These are phyloP conservation scores for Candida stauntonica DNA, from an alignment of 805 yeast genomes.

Conservation along the genomic window DNA sequence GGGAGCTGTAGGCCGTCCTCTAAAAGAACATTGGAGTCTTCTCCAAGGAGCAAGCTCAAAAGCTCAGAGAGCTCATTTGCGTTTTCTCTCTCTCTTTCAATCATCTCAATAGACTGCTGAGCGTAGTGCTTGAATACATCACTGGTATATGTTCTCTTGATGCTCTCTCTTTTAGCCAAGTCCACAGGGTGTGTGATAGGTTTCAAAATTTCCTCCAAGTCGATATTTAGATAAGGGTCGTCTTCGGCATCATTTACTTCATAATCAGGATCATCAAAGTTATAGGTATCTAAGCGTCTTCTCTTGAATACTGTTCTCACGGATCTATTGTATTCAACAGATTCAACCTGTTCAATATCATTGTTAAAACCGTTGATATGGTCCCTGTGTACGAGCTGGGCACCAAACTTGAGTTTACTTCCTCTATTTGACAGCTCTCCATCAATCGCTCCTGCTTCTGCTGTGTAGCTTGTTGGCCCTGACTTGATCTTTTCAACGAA, in stretches of 20 bases:
- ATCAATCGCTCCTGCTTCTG: conserved; percentile 18
- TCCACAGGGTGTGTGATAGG: conserved; percentile 84
- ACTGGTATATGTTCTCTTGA: conserved; percentile 60
- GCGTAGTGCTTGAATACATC: conserved; percentile 58
- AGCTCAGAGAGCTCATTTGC: conserved; percentile 68
- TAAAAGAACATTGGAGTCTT: conserved; percentile 65
- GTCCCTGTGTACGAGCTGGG: conserved; percentile 43
- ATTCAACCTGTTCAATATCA: conserved; percentile 21
- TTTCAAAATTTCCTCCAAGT: conserved; percentile 56
- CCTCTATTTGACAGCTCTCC: conserved; percentile 50
- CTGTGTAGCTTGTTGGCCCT: background rate
- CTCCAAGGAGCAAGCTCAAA: conserved; percentile 80
- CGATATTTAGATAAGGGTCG: conserved; percentile 45
- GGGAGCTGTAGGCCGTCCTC: conserved; percentile 66
- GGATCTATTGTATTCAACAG: conserved; percentile 29
- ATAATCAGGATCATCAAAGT: conserved; percentile 23
- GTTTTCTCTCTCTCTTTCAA: conserved; percentile 76
- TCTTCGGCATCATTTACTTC: conserved; percentile 33
- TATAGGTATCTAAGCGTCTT: conserved; percentile 26
- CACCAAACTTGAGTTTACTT: conserved; percentile 48
- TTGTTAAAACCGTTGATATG: conserved; percentile 34
- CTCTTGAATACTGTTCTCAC: conserved; percentile 29
- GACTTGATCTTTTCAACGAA: conserved; percentile 19
- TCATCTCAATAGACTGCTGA: conserved; percentile 65
- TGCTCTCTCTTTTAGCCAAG: conserved; percentile 62